Conservation (phyloP, 768 basidiomycete genomes). For the Suillus subluteus region DNA sequence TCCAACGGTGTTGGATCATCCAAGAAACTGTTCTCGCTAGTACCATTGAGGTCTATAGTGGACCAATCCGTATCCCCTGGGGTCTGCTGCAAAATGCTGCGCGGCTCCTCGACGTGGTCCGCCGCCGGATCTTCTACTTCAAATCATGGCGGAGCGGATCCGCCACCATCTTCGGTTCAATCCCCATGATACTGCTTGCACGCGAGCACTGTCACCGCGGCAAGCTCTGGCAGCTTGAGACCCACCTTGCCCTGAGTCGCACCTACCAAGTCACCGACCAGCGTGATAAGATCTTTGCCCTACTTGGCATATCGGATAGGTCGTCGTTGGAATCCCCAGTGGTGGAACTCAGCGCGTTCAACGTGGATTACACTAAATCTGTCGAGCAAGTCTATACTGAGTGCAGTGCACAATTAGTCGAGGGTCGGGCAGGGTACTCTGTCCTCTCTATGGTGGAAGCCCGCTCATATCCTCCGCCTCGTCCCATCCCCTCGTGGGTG, state of each 20-base stretch:
- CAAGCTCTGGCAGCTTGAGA: not conserved
- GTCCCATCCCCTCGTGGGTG: slow-evolving; percentile 11
- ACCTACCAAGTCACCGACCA: slow-evolving; percentile 15
- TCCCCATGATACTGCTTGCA: not conserved
- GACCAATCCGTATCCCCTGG: not conserved
- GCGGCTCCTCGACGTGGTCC: not conserved
- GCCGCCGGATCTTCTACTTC: not conserved
- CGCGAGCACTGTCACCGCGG: not conserved
- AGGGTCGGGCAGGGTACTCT: not conserved
- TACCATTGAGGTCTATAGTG: not conserved
- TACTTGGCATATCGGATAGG: slow-evolving; percentile 7
- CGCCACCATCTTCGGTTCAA: not conserved
- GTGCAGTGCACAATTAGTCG: not conserved
- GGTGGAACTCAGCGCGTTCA: not conserved
- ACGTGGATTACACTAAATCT: not conserved
- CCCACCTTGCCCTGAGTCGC: not conserved
- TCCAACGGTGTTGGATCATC: slow-evolving; percentile 10
- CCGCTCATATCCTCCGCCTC: not conserved
- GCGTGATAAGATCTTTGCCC: slow-evolving; percentile 17
- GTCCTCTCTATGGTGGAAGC: not conserved
- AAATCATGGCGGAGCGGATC: too few relatives aligned
- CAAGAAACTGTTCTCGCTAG: slow-evolving; percentile 15
- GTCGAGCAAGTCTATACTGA: not conserved
- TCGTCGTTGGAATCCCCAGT: not conserved
- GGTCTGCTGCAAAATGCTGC: not conserved